These are phyloP conservation scores for Diaporthe sp. DNA, from an alignment of 2,329 filamentous ascomycete species.

Conservation along the genomic window DNA sequence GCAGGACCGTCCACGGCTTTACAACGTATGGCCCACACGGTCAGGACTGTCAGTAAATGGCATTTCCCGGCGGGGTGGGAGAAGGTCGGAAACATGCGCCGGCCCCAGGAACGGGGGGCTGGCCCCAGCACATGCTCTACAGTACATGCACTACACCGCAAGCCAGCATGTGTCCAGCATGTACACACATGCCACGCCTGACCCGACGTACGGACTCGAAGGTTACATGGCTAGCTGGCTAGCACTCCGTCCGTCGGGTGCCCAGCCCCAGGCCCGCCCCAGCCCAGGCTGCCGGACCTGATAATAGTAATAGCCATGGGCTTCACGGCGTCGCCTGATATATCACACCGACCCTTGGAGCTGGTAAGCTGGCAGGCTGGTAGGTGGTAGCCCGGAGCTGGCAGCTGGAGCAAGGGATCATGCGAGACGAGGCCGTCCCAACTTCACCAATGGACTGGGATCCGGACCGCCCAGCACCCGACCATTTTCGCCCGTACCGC, in stretches of 20 bases:
- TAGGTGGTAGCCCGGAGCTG: not conserved
- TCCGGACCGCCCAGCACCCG: slow-evolving; percentile 27
- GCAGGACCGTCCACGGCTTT: slow-evolving; percentile 29
- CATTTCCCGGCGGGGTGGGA: slow-evolving; percentile 29
- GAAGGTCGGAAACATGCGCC: slow-evolving; percentile 11
- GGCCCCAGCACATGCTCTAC: not conserved
- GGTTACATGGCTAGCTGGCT: not conserved
- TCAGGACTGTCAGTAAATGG: not conserved
- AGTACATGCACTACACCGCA: not conserved
- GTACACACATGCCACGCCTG: not conserved
- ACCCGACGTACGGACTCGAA: not conserved
- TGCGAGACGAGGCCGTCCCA: slow-evolving; percentile 24
- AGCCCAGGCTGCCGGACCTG: slow-evolving; percentile 21
- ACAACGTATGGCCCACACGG: slow-evolving; percentile 14
- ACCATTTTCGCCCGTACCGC: not conserved
- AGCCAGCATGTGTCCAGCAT: not conserved
- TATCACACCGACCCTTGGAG: not conserved
- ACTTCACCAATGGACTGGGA: not conserved
- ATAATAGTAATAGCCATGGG: slow-evolving; percentile 3
- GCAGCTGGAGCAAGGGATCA: not conserved
- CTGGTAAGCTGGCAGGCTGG: not conserved
- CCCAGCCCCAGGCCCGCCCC: slow-evolving; percentile 9
- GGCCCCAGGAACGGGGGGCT: slow-evolving; percentile 9
- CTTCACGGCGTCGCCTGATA: slow-evolving; percentile 23
- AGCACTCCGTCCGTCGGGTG: slow-evolving; percentile 21